Evolutionary conservation across 306 rosid species (phyloP).

Genomic region (Castanospermum australe): DNA sequence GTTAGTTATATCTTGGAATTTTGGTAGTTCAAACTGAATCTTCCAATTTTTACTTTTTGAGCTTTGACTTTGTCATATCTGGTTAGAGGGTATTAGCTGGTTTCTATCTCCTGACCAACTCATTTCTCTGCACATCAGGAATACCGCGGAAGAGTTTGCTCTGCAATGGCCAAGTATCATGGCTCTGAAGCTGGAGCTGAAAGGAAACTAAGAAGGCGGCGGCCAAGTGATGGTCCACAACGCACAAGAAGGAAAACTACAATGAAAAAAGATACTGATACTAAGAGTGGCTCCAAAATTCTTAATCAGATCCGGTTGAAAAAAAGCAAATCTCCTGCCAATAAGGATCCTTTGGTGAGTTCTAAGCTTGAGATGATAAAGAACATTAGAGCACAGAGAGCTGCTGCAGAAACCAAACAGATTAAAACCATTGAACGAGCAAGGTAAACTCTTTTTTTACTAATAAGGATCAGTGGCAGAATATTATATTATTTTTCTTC

Average conservation of each 20-base stretch:
- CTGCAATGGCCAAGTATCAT: constrained; percentile 70
- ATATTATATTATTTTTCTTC: background rate
- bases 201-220: constrained; percentile 62
- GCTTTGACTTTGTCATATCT: background rate
- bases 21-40: background rate
- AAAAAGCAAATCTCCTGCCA: constrained; percentile 61
- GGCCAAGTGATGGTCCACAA: constrained; percentile 43
- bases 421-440: constrained; percentile 78
- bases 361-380: constrained; percentile 92
- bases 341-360: constrained; percentile 83
- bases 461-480: background rate
- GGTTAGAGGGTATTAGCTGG: background rate
- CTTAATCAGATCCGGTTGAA: constrained; percentile 28
- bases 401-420: constrained; percentile 61
- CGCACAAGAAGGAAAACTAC: constrained; percentile 42
- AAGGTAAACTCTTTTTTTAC: constrained; percentile 49
- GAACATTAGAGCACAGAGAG: constrained; percentile 83
- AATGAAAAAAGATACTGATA: constrained; percentile 37
- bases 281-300: constrained; percentile 31
- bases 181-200: constrained; percentile 51
- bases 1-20: background rate
- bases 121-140: constrained; percentile 46
- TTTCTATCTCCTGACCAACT: constrained; percentile 7
- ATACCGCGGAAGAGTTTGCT: constrained; percentile 74
- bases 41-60: background rate